A percentile compares a stretch with the other conserved stretches of the same genome.
These are phyloP conservation scores for Setomelanomma holmii DNA, from an alignment of 2,329 filamentous ascomycete genomes.

Conservation along the genomic window DNA sequence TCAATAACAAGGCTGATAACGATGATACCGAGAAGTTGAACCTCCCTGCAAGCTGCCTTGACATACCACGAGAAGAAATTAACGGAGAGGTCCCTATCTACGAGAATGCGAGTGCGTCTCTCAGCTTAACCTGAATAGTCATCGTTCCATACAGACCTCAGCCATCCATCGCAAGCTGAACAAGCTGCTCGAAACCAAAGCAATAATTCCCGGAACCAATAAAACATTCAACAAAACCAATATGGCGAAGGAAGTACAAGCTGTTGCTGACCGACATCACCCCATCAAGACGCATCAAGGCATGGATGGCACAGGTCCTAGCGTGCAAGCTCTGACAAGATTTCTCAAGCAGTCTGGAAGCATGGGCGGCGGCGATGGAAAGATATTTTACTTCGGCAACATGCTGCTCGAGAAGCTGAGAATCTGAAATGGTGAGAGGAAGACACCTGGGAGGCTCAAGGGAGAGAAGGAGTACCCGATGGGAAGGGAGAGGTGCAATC, in stretches of 20 bases:
- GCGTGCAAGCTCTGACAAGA: slow-evolving; percentile 4
- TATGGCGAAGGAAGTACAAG: slow-evolving; percentile 14
- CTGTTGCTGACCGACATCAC: slow-evolving; percentile 11
- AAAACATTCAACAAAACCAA: slow-evolving; percentile 22
- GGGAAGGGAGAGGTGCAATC: neutral
- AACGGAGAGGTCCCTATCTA: slow-evolving; percentile 24
- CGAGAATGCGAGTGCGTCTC: slow-evolving; percentile 14
- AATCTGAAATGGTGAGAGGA: slow-evolving; percentile 28
- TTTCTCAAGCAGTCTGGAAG: slow-evolving; percentile 23
- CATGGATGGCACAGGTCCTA: slow-evolving; percentile 8
- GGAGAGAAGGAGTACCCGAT: slow-evolving; percentile 19
- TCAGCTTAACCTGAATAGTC: neutral
- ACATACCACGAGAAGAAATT: slow-evolving; percentile 21
- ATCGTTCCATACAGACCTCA: too few species aligned
- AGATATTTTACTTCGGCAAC: slow-evolving; percentile 25
- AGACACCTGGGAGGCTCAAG: slow-evolving; percentile 20
- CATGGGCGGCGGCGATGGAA: slow-evolving; percentile 26
- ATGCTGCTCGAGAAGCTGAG: slow-evolving; percentile 27
- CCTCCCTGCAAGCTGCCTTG: slow-evolving; percentile 15
- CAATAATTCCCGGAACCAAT: slow-evolving; percentile 14
- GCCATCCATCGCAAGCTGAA: slow-evolving; percentile 23
- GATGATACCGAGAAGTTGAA: neutral
- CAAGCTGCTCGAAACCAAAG: slow-evolving; percentile 18
- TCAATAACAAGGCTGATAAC: neutral
- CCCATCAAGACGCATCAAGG: slow-evolving; percentile 10